Base-by-base conservation (phyloP, 2,329 filamentous ascomycete genomes). In the Curvularia sp. region DNA sequence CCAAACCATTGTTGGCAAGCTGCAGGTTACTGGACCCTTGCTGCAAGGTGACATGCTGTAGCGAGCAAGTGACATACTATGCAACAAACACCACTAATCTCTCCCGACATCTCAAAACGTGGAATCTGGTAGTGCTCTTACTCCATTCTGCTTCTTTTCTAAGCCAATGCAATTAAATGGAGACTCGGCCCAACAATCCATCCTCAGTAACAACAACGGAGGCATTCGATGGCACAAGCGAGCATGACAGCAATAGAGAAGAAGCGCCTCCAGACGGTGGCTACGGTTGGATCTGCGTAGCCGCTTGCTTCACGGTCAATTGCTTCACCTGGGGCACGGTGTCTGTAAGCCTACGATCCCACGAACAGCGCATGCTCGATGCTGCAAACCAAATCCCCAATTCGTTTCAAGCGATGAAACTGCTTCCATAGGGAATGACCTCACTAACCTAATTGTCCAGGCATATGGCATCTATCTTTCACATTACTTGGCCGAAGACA, bases 381-480 rank as follows among this genome's bases (percentile, higher is more conserved):
- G 39, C 18, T 22, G 18, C 18, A 18, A 18, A 20, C 18, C 28
- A 7, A 31, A 31, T 31, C 28, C 24, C 24, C 24, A 26, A 26
- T 26, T 26, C 6, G 4, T 22, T 42, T 42, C 9, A 3, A 24
- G 9, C 39, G 8, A 22, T 10, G 24, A 4, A 10, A 22, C 39
- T 42, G 26, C 12, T 13, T 9, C 8, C 22, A 8, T 10, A 24
- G 22, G 26, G 20, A 26, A 5, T 43, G 4, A 8, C 15, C 41
- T 26, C 22, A 26, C 44, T 28, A 10, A 47, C 6, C 1, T 9
- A 31, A 18, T 2, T 1, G 5, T 31, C 4, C 35, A 63, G 65
- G 64, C 65, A 20, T 82, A 79, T 56, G 79, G 78, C 38, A 75
- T 82, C 13, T 82, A 80, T 55, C 73, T 82, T 0, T 73, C 76